Base-by-base conservation (phyloP, 345 rosid genomes). In the Bretschneidera sinensis region DNA sequence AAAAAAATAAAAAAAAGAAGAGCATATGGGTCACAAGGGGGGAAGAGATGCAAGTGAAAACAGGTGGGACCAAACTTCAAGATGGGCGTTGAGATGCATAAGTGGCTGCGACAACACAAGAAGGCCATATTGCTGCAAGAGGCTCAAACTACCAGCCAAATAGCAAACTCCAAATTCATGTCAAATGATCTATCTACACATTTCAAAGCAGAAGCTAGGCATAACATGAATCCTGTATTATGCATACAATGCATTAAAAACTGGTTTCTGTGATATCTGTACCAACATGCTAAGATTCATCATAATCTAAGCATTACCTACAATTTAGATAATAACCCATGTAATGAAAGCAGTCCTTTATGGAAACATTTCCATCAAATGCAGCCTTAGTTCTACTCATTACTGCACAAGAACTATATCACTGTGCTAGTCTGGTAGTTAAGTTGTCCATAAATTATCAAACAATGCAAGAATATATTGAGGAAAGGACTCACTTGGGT, bases 401-500 rank as follows among this genome's bases (percentile, higher is more conserved):
- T 31, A 31, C 35, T 4, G 6, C 9, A 9, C 35, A 31, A 31
- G 9, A 39, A 39, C 10, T 11, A 39, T 39, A 7, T 39, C 45
- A 9, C 45, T 39, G 16, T 5, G 10, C 16, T 39, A 5, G 3
- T 28, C 33, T 3, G 33, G 8, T 28, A 28, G 5, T 28, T 28
- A 8, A 2, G 33, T 8, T 39, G 45, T 39, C 10, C 16, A 31
- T 39, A 39, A 7, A 14, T 39, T 9, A 39, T 4, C 45, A 39
- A 39, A 11, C 4, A 39, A 39, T 2, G 10, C 16, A 13, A 5
- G 45, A 4, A 9, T 9, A 31, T 39, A 4, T 39, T 39, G 45
- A 39, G 16, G 45, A 39, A 14, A 39, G 11, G 15, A 39, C 45
- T 39, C 60, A 84, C 98, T 81, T 87, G 34, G 97, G 98, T 60